phyloP scores from a whole-genome alignment of 2,329 filamentous ascomycete genomes.

The Trichoderma endophyticum region DNA sequence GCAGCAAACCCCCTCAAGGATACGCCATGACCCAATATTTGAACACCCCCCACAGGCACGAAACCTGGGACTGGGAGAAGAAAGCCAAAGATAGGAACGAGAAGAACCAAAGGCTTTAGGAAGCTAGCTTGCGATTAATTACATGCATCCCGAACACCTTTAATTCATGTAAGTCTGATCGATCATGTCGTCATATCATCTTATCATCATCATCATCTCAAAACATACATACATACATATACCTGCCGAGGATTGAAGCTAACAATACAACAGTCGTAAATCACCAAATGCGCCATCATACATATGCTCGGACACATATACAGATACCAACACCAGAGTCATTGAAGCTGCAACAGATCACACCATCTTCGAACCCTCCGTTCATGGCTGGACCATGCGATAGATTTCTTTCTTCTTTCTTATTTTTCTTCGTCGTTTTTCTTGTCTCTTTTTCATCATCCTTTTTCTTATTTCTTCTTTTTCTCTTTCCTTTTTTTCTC shows the following conservation, averaged over 20 bases:
- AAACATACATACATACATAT: background rate
- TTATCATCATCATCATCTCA: background rate
- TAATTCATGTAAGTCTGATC: background rate
- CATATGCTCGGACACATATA: background rate
- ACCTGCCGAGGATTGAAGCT: background rate
- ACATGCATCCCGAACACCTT: background rate
- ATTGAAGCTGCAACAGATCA: background rate
- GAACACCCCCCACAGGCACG: background rate
- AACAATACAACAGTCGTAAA: background rate
- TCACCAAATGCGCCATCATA: background rate
- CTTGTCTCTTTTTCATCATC: background rate
- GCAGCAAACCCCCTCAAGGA: background rate
- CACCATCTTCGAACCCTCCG: too few relatives aligned
- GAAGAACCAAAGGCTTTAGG: background rate
- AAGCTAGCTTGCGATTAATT: too few relatives aligned
- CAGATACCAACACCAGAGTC: background rate
- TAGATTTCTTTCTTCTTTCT: too few relatives aligned
- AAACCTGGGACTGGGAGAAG: constrained; percentile 8
- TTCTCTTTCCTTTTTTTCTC: background rate
- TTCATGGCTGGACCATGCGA: background rate
- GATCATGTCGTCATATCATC: background rate
- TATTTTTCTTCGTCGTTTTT: too few relatives aligned
- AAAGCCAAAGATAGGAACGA: background rate
- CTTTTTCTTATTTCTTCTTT: background rate
- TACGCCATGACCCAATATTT: background rate